Conservation (phyloP, 805 yeast genomes). For the Lipomyces mesembrius region DNA sequence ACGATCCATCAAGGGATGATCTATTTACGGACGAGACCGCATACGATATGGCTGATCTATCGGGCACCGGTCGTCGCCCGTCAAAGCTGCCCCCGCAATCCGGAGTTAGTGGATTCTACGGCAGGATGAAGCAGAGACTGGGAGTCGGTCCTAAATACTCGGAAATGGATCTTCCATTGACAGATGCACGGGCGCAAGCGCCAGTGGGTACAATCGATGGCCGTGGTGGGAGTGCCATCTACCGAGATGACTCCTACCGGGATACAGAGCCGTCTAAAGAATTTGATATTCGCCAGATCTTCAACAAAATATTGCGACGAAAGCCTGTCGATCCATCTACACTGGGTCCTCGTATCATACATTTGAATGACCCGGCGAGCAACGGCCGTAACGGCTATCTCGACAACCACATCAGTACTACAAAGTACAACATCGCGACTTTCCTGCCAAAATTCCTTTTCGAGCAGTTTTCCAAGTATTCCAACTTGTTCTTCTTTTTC, state of each 20-base stretch:
- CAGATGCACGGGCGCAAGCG: constrained; percentile 26
- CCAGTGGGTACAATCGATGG: constrained; percentile 18
- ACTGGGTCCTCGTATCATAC: constrained; percentile 66
- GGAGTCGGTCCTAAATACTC: constrained; percentile 28
- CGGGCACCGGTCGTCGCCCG: constrained; percentile 2
- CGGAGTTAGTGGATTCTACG: constrained; percentile 26
- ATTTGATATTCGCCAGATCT: constrained; percentile 19
- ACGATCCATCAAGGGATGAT: constrained; percentile 22
- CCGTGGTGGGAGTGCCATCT: not conserved
- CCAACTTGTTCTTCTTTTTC: constrained; percentile 89
- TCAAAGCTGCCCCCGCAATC: constrained; percentile 18
- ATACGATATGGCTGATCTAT: not conserved
- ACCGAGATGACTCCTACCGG: not conserved
- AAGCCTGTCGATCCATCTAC: constrained; percentile 41
- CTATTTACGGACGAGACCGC: not conserved
- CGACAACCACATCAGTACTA: constrained; percentile 89
- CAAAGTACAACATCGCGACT: constrained; percentile 91
- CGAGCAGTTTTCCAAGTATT: constrained; percentile 96
- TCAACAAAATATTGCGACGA: constrained; percentile 40
- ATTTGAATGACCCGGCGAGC: constrained; percentile 63
- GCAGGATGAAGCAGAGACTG: constrained; percentile 25
- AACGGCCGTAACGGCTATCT: constrained; percentile 63
- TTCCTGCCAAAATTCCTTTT: constrained; percentile 92
- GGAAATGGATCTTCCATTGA: constrained; percentile 34
- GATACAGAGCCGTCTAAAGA: constrained; percentile 12